These are phyloP conservation scores for Termitomyces sp. DNA, from an alignment of 1,284 basidiomycete genomes.

Conservation along the genomic window DNA sequence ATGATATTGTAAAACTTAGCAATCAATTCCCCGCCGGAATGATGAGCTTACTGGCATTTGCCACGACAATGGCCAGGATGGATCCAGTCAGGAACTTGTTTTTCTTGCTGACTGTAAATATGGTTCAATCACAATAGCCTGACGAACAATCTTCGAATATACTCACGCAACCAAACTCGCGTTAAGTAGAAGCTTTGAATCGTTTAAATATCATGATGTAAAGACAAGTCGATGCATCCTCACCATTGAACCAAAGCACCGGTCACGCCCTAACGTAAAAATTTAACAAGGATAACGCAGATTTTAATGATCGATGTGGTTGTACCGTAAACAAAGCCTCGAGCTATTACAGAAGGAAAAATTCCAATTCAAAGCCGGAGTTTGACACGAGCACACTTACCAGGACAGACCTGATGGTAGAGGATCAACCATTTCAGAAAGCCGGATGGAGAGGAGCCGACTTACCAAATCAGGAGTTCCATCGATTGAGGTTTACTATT, in stretches of 20 bases:
- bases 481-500: slow-evolving; percentile 2
- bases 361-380: neutral
- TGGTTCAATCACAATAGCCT: neutral
- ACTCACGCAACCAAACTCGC: slow-evolving; percentile 19
- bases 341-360: slow-evolving; percentile 7
- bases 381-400: slow-evolving; percentile 4
- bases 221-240: neutral
- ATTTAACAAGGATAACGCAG: neutral
- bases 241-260: slow-evolving; percentile 18
- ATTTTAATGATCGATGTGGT: neutral
- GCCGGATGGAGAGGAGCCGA: neutral
- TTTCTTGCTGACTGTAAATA: slow-evolving; percentile 24
- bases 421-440: neutral
- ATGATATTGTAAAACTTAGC: neutral
- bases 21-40: neutral
- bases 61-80: slow-evolving; percentile 22
- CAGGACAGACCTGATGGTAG: slow-evolving; percentile 12
- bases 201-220: neutral
- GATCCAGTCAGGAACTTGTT: slow-evolving; percentile 21
- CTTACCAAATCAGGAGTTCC: slow-evolving; percentile 14
- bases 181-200: slow-evolving; percentile 15
- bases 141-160: neutral
- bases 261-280: slow-evolving; percentile 14
- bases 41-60: slow-evolving; percentile 19
- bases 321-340: slow-evolving; percentile 18